Base-by-base conservation (phyloP, 805 yeast genomes). In the Candida lessepsii region DNA sequence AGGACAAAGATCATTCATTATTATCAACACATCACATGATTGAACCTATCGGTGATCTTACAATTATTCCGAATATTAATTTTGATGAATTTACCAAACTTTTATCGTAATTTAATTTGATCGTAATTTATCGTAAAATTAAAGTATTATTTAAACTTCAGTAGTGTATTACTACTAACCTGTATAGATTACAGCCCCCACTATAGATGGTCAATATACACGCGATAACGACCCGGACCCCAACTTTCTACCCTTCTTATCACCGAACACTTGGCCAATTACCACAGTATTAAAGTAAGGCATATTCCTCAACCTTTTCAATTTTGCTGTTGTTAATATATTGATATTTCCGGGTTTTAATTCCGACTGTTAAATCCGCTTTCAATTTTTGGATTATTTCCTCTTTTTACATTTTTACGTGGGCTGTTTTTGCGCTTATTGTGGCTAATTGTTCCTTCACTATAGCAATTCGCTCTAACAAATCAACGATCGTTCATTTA, bases 401-500 rank as follows among this genome's bases (percentile, higher is more conserved):
- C n/a, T n/a, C n/a, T n/a, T n/a, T n/a, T n/a, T n/a, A n/a, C n/a
- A n/a, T n/a, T n/a, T n/a, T n/a, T n/a, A n/a, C n/a, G n/a, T n/a
- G n/a, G n/a, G n/a, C n/a, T n/a, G n/a, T n/a, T n/a, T n/a, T n/a
- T n/a, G n/a, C n/a, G n/a, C n/a, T n/a, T n/a, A n/a, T n/a, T n/a
- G n/a, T n/a, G n/a, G n/a, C n/a, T n/a, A n/a, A n/a, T n/a, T n/a
- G n/a, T n/a, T 20, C 23, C 6, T 20, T 20, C 23, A 6, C 23
- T 20, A 9, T 20, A 20, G 6, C 23, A 9, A 20, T 20, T 9
- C 23, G 23, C 6, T 20, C 15, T 29, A 29, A 15, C 33, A 18
- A 29, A 29, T 29, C 33, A 29, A 13, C 13, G 24, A 29, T n/a
- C 24, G 24, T 29, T 29, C n/a, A 29, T 29, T 29, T 29, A 21